Percentiles rank a stretch among this genome's conserved stretches.
Conservation (phyloP, 1,284 basidiomycete species). For the Ustilago tritici region DNA sequence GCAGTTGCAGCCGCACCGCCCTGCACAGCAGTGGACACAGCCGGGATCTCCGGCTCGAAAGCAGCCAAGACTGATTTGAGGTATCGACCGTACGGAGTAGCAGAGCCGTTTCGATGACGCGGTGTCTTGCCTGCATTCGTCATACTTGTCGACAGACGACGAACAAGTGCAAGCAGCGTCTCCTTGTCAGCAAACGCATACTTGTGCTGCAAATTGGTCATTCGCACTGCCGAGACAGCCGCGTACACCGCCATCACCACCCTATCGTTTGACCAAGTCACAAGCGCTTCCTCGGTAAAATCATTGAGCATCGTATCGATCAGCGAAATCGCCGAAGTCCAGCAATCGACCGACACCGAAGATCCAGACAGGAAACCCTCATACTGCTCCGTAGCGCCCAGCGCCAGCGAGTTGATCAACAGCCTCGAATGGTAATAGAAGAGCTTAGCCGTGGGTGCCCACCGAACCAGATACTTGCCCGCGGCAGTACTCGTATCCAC, state of each 20-base stretch:
- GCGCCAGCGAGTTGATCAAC: constrained; percentile 57
- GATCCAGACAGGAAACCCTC: constrained; percentile 41
- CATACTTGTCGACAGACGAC: constrained; percentile 45
- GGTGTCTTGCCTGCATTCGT: constrained; percentile 59
- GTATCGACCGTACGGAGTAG: constrained; percentile 57
- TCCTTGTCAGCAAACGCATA: constrained; percentile 53
- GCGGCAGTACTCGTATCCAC: constrained; percentile 52
- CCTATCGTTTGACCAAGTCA: constrained; percentile 56
- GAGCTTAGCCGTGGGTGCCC: constrained; percentile 55
- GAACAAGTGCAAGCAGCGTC: constrained; percentile 47
- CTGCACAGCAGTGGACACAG: constrained; percentile 1
- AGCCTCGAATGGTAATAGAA: constrained; percentile 59
- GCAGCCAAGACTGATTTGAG: constrained; percentile 54
- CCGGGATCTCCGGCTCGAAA: constrained; percentile 37
- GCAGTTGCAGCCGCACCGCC: constrained; percentile 11
- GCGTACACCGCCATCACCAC: constrained; percentile 62
- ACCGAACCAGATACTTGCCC: constrained; percentile 57
- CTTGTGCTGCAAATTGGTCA: constrained; percentile 56
- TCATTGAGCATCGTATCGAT: constrained; percentile 60
- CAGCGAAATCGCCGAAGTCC: constrained; percentile 53
- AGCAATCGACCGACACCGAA: constrained; percentile 55
- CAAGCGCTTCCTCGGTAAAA: constrained; percentile 45
- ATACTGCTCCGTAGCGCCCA: constrained; percentile 55
- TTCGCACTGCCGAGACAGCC: constrained; percentile 56
- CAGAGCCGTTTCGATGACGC: constrained; percentile 59